phyloP scores from a whole-genome alignment of 2,329 filamentous ascomycete species.

The Colletotrichum noveboracense region DNA sequence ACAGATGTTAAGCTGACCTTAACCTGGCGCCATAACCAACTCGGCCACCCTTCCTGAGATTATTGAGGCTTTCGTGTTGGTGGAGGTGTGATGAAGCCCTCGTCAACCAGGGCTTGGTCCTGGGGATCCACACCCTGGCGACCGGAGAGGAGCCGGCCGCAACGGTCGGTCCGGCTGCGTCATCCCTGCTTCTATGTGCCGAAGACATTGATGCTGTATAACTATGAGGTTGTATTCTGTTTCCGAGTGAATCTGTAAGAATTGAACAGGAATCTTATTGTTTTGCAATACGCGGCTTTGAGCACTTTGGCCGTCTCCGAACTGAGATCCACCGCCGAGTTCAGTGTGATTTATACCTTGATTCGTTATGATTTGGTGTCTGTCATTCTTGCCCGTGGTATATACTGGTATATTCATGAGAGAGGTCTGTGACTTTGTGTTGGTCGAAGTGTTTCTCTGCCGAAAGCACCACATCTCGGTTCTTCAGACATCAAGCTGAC shows the following conservation, averaged over 20 bases:
- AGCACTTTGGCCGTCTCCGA: neutral
- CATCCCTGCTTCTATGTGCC: neutral
- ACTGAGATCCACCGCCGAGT: neutral
- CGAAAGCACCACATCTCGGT: neutral
- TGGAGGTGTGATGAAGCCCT: neutral
- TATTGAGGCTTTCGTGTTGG: fast-evolving
- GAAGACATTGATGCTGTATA: neutral
- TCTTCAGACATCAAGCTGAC: neutral
- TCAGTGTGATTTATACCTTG: neutral
- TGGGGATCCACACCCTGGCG: neutral
- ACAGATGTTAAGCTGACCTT: constrained; percentile 24
- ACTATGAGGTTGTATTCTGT: neutral
- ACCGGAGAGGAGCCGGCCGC: neutral
- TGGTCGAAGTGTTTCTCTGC: neutral
- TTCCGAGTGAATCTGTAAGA: neutral
- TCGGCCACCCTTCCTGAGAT: constrained; percentile 20
- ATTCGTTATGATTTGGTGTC: neutral
- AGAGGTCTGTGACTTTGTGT: neutral
- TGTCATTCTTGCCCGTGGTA: neutral
- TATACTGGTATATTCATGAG: neutral
- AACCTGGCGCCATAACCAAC: constrained; percentile 24
- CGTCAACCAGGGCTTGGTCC: neutral
- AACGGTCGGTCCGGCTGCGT: neutral
- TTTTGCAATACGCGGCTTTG: neutral
- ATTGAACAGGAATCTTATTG: too few species aligned